phyloP scores from a whole-genome alignment of 257 asterid species.

The Solanum sejunctum region DNA sequence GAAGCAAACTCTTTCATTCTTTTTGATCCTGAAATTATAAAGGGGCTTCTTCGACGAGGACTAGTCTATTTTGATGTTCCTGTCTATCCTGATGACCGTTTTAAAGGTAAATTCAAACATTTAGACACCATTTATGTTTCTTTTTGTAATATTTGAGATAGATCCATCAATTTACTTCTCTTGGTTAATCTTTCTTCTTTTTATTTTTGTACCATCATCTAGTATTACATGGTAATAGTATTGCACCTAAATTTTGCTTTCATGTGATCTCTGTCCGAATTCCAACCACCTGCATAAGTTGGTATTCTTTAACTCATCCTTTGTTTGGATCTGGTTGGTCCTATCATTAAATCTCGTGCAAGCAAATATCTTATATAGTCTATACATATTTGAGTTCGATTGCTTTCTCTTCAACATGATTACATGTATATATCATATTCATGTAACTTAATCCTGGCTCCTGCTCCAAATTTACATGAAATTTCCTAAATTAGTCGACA shows the following conservation, averaged over 20 bases:
- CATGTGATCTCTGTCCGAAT: not conserved
- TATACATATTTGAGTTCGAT: not conserved
- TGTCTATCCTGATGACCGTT: slow-evolving; percentile 93
- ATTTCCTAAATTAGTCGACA: not conserved
- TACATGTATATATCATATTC: not conserved
- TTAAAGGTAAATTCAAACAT: slow-evolving; percentile 52
- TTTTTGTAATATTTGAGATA: not conserved
- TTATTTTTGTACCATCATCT: not conserved
- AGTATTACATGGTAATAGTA: not conserved
- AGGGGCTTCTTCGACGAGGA: slow-evolving; percentile 82
- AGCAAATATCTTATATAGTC: not conserved
- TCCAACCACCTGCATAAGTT: not conserved
- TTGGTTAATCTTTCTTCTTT: not conserved
- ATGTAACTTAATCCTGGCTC: not conserved
- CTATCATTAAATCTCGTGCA: not conserved
- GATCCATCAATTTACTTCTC: not conserved
- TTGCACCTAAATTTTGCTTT: not conserved
- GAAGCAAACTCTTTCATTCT: slow-evolving; percentile 89
- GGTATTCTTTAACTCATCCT: not conserved
- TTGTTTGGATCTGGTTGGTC: not conserved
- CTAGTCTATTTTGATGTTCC: slow-evolving; percentile 93
- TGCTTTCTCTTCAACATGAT: not conserved
- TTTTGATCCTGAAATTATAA: slow-evolving; percentile 78
- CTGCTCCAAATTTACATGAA: not conserved
- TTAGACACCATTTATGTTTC: not conserved